Percentiles rank a stretch among this genome's conserved stretches.
Evolutionary conservation across 768 basidiomycete species (phyloP).

Genomic region (Boletellus ananas): DNA sequence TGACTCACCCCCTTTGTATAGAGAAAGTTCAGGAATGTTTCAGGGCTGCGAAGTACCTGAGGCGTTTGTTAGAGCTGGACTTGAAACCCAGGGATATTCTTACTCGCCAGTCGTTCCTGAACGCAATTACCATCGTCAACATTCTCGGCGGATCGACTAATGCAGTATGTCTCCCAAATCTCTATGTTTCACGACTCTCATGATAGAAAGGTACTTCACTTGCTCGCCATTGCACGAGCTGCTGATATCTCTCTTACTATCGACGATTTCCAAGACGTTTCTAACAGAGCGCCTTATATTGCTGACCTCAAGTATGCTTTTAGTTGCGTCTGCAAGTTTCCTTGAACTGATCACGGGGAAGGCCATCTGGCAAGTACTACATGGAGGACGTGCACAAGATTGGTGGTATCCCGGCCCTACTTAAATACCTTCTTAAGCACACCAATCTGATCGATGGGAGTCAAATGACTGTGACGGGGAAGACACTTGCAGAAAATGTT

Average conservation of each 20-base stretch:
- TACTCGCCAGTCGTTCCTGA: constrained; percentile 70
- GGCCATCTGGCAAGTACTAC: constrained; percentile 81
- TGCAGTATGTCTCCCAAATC: constrained; percentile 47
- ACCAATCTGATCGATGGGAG: constrained; percentile 77
- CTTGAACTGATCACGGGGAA: constrained; percentile 21
- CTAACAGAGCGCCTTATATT: constrained; percentile 77
- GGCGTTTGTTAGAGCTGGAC: constrained; percentile 67
- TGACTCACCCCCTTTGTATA: constrained; percentile 21
- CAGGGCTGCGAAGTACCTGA: constrained; percentile 74
- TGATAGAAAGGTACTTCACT: constrained; percentile 61
- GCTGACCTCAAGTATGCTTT: constrained; percentile 69
- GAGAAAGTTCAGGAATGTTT: constrained; percentile 83
- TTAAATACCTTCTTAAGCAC: constrained; percentile 79
- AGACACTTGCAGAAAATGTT: constrained; percentile 84
- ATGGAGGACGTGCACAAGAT: constrained; percentile 89
- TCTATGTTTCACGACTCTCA: constrained; percentile 6
- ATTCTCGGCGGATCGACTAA: constrained; percentile 87
- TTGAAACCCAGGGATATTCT: constrained; percentile 80
- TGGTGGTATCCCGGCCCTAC: constrained; percentile 79
- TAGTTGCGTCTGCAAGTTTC: not conserved
- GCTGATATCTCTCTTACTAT: constrained; percentile 71
- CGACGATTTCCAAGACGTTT: constrained; percentile 82
- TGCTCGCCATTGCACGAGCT: constrained; percentile 82
- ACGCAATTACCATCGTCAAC: constrained; percentile 78
- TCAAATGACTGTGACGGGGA: constrained; percentile 88